These are phyloP conservation scores for Syzygium aqueum DNA, from an alignment of 345 rosid genomes.

Conservation along the genomic window DNA sequence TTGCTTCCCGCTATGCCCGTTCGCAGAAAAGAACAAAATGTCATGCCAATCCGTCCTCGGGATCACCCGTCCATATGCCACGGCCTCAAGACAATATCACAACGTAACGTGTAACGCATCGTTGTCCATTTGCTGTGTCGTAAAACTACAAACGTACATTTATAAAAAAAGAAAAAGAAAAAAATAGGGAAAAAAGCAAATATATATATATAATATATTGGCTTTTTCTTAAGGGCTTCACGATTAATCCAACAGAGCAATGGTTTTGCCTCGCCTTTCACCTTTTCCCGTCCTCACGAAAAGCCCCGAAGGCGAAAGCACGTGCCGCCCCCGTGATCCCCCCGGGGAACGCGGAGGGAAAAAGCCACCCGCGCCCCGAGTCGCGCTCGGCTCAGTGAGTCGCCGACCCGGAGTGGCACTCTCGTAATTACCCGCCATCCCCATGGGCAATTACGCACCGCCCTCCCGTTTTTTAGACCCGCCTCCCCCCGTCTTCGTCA, in stretches of 20 bases:
- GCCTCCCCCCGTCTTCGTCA: neutral
- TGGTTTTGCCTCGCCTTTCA: no score
- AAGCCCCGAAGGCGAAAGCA: neutral
- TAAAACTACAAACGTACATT: no score
- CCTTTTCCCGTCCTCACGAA: neutral
- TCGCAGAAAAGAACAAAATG: rapidly evolving
- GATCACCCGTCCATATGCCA: neutral
- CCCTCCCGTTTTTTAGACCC: neutral
- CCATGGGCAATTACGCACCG: neutral
- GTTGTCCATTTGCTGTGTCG: no score
- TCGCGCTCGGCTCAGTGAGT: neutral
- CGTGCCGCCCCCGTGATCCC: neutral
- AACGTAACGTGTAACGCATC: no score
- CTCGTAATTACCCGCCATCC: neutral
- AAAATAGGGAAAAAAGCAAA: neutral
- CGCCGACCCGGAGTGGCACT: neutral
- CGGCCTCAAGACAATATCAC: neutral
- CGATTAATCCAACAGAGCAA: neutral
- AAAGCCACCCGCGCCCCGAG: neutral
- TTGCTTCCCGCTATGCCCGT: neutral
- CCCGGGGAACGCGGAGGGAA: neutral
- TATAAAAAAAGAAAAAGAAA: neutral
- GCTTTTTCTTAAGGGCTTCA: neutral
- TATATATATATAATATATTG: no score
- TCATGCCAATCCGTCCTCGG: rapidly evolving